These are phyloP conservation scores for Stemphylium vesicarium DNA, from an alignment of 2,329 filamentous ascomycete genomes.

Conservation along the genomic window DNA sequence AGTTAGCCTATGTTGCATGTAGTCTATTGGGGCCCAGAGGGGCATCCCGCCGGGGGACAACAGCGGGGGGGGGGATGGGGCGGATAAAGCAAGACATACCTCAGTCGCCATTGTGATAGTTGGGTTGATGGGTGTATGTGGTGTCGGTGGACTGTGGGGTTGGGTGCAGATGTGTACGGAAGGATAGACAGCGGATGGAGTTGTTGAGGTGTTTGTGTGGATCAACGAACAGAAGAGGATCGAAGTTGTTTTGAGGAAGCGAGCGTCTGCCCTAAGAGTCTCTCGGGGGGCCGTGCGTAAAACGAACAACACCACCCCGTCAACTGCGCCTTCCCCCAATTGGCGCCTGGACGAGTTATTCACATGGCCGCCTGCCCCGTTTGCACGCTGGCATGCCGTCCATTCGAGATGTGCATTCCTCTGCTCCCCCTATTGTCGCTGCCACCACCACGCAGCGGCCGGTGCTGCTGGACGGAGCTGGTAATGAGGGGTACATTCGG, in stretches of 20 bases:
- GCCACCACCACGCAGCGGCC: neutral
- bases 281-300: conserved; percentile 16
- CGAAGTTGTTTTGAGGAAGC: conserved; percentile 40
- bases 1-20: conserved; percentile 45
- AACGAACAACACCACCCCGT: conserved; percentile 30
- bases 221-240: conserved; percentile 29
- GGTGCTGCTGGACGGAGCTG: conserved; percentile 1
- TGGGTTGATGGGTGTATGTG: conserved; percentile 22
- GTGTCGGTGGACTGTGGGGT: conserved; percentile 20
- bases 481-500: conserved; percentile 18
- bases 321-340: conserved; percentile 32
- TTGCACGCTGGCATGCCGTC: conserved; percentile 8
- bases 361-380: conserved; percentile 24
- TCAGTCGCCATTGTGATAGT: conserved; percentile 65
- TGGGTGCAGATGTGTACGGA: conserved; percentile 32
- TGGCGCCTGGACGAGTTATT: conserved; percentile 18
- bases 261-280: conserved; percentile 31
- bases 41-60: conserved; percentile 46
- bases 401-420: neutral
- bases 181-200: conserved; percentile 31
- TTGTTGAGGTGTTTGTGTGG: conserved; percentile 33
- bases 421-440: neutral
- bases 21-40: conserved; percentile 49
- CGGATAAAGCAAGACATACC: conserved; percentile 58
- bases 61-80: conserved; percentile 43